Evolutionary conservation across 306 rosid species (phyloP).

Genomic region (Vicia villosa): DNA sequence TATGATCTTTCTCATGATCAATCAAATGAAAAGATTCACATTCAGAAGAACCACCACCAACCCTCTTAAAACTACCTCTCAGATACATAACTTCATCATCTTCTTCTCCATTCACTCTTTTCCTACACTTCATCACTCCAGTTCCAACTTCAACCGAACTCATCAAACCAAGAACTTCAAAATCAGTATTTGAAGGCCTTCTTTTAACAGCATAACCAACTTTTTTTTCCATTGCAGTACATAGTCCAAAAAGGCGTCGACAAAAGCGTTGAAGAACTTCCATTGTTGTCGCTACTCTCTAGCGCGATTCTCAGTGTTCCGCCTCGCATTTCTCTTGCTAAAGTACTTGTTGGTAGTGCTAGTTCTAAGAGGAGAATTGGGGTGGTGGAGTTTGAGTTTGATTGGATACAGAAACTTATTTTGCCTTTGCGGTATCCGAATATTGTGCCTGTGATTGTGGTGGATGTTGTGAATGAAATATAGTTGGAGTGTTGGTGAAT

Average conservation of each 20-base stretch:
- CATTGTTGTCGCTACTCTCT: slow-evolving; percentile 32
- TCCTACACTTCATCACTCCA: slow-evolving; percentile 44
- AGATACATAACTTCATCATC: slow-evolving; percentile 62
- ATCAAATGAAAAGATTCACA: slow-evolving; percentile 81
- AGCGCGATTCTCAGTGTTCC: slow-evolving; percentile 71
- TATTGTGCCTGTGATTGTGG: slow-evolving; percentile 59
- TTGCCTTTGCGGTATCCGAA: slow-evolving; percentile 66
- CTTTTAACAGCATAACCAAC: slow-evolving; percentile 72
- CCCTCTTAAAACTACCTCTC: slow-evolving; percentile 71
- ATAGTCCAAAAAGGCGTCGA: slow-evolving; percentile 70
- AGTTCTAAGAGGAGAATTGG: slow-evolving; percentile 72
- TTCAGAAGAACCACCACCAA: slow-evolving; percentile 64
- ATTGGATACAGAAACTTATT: slow-evolving; percentile 64
- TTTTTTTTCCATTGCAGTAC: slow-evolving; percentile 68
- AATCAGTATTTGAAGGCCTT: slow-evolving; percentile 43
- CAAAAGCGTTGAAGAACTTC: slow-evolving; percentile 40
- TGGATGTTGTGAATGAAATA: not conserved
- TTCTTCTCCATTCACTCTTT: not conserved
- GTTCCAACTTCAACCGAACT: slow-evolving; percentile 62
- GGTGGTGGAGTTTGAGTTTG: slow-evolving; percentile 38
- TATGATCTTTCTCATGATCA: slow-evolving; percentile 58
- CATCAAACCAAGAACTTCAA: slow-evolving; percentile 57
- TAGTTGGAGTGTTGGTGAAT: not conserved
- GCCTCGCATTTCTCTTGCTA: slow-evolving; percentile 79
- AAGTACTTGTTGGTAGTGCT: slow-evolving; percentile 58